Conservation (phyloP, 2,329 filamentous ascomycete genomes). For the Xylaria multiplex region DNA sequence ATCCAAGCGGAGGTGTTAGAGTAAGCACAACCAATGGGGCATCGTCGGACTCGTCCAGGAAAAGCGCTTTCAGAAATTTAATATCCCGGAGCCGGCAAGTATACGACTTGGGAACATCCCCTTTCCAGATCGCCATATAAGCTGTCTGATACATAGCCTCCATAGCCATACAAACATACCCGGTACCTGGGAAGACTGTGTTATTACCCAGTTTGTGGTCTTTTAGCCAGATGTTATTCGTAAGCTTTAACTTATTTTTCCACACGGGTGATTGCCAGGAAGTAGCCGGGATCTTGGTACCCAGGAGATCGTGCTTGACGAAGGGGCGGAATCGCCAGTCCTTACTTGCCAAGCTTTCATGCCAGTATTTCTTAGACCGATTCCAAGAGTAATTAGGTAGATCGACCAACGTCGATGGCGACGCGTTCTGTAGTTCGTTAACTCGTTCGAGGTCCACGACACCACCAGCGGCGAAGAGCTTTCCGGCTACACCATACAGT, state of each 20-base stretch:
- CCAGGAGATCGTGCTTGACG: slow-evolving; percentile 31
- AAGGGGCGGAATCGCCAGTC: slow-evolving; percentile 29
- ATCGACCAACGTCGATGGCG: slow-evolving; percentile 28
- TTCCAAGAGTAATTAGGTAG: slow-evolving; percentile 39
- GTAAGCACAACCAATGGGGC: slow-evolving; percentile 1
- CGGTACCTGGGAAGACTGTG: slow-evolving; percentile 6
- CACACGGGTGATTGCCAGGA: slow-evolving; percentile 21
- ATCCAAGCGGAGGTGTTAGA: not conserved
- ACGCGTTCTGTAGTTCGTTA: slow-evolving; percentile 24
- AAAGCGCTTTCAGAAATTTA: slow-evolving; percentile 5
- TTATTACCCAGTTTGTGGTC: slow-evolving; percentile 53
- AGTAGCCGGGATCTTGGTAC: slow-evolving; percentile 16
- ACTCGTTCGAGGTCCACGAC: not conserved
- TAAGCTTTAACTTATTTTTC: slow-evolving; percentile 22
- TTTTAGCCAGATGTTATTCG: slow-evolving; percentile 52
- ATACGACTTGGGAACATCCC: not conserved
- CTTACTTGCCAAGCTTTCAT: slow-evolving; percentile 28
- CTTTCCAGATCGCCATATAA: slow-evolving; percentile 7
- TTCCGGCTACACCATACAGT: slow-evolving; percentile 10
- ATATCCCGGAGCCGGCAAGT: slow-evolving; percentile 5
- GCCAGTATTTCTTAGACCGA: slow-evolving; percentile 31
- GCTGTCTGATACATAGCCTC: slow-evolving; percentile 16
- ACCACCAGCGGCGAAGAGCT: slow-evolving; percentile 4
- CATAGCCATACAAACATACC: slow-evolving; percentile 24
- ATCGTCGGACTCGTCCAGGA: slow-evolving; percentile 5